These are phyloP conservation scores for Taphrina wiesneri DNA, from an alignment of 1,139 yeast genomes.

Conservation along the genomic window DNA sequence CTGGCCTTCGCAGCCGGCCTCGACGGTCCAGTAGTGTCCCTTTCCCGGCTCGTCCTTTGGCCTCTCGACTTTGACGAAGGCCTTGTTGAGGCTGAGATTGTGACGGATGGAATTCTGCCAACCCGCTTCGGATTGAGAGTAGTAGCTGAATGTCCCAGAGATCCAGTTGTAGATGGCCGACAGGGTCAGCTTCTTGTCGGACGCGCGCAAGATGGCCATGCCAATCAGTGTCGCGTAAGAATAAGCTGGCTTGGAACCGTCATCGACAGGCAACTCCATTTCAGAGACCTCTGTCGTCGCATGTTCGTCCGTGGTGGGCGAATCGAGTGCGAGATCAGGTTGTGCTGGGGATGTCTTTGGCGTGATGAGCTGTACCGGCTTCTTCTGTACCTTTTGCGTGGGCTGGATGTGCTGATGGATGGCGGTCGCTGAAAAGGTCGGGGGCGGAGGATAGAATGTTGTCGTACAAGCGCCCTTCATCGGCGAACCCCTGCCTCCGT, in stretches of 20 bases:
- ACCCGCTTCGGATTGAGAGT: conserved; percentile 82
- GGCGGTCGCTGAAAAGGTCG: conserved; percentile 18
- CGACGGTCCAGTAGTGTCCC: conserved; percentile 96
- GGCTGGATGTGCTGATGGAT: conserved; percentile 13
- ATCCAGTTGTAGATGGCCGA: conserved; percentile 95
- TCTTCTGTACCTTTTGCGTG: not conserved
- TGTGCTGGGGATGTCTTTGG: conserved; percentile 20
- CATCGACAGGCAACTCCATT: conserved; percentile 43
- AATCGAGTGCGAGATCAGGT: conserved; percentile 15
- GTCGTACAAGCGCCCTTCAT: conserved; percentile 24
- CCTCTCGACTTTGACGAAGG: conserved; percentile 84
- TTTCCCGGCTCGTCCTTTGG: conserved; percentile 83
- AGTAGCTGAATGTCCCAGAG: conserved; percentile 78
- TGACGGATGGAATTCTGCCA: conserved; percentile 94
- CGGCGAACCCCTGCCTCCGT: conserved; percentile 32
- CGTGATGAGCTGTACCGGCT: conserved; percentile 7
- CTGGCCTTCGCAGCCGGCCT: conserved; percentile 75
- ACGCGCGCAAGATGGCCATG: conserved; percentile 86
- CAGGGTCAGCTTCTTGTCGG: conserved; percentile 73
- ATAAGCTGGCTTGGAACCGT: conserved; percentile 77
- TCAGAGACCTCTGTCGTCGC: conserved; percentile 22
- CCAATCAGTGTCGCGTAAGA: conserved; percentile 94
- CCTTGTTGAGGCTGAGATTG: conserved; percentile 78
- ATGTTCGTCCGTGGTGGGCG: conserved; percentile 4
- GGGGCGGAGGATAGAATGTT: conserved; percentile 7